Conservation (phyloP, 352 stramenopile species). For the Globisporangium cylindrosporum region DNA sequence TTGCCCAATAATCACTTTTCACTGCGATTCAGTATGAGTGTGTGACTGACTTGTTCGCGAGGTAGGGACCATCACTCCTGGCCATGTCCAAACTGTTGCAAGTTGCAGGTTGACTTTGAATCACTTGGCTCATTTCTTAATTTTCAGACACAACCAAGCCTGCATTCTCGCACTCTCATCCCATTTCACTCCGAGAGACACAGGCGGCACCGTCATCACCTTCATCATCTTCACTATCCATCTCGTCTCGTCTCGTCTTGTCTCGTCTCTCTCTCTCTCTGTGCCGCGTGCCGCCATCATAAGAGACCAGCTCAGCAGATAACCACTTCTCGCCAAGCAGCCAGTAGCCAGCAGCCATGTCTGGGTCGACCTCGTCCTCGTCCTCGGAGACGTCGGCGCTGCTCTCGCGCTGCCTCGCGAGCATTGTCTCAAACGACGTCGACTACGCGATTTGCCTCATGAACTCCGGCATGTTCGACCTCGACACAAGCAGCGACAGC, state of each 20-base stretch:
- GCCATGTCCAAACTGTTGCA: background rate
- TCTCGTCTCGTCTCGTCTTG: no score
- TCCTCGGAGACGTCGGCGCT: constrained; percentile 21
- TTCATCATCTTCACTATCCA: no score
- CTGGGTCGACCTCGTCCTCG: constrained; percentile 14
- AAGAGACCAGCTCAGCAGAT: no score
- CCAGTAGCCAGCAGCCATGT: background rate
- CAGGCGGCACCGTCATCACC: no score
- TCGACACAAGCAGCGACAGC: constrained; percentile 12
- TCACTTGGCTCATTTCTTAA: no score
- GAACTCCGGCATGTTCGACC: constrained; percentile 61
- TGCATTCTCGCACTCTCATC: no score
- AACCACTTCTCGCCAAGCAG: no score
- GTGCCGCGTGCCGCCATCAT: no score
- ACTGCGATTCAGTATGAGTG: background rate
- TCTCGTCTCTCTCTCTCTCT: no score
- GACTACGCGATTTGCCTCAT: constrained; percentile 58
- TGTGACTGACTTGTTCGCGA: background rate
- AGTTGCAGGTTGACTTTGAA: no score
- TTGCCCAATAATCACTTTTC: background rate
- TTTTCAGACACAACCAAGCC: no score
- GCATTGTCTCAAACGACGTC: constrained; percentile 36
- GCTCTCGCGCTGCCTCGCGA: constrained; percentile 34
- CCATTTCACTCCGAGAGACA: no score
- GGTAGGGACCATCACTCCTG: background rate